Evolutionary conservation across 495 filamentous ascomycete genomes (phyloP), one percentile per base, ranked within the genome.

Genomic region (Oidiodendron maius): DNA sequence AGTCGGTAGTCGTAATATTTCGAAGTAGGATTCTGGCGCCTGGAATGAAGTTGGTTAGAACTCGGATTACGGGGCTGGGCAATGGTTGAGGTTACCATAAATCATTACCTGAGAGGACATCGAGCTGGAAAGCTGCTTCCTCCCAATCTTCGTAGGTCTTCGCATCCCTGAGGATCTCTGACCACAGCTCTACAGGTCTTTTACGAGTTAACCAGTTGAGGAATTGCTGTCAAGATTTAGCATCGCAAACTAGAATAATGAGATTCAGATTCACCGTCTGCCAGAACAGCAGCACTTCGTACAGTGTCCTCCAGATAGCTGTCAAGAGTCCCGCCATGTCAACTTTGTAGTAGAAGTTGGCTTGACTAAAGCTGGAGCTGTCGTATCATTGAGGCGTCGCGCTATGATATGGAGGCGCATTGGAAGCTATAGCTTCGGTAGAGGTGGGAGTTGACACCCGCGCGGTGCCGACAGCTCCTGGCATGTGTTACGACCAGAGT

Each of bases 1-100:
- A 96, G 82, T 38, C 78, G 75, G 71, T 89, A 95, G 66, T 96
- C 91, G 66, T 96, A 96, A 61, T 87, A 76, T 55, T 81, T 81
- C 59, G 83, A 90, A 11, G 82, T 80, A 0, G 85, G 80, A 60
- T 91, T 88, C 50, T 91, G 83, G 32, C 87, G 84, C 84, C 84
- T 87, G 37, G 4, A 30, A 34, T 32, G 21, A 13, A 45, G 40
- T n/a, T 30, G 15, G 18, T 55, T 39, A 48, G 43, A 13, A 37
- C 3, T 8, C 34, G 16, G 13, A 6, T 13, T 28, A 30, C 20
- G n/a, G n/a, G n/a, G n/a, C n/a, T 3, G 50, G 24, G 17, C 15
- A 12, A 2, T 24, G 22, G 17, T n/a, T 38, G 6, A 10, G 22
- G 30, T 44, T 24, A 86, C 91, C 91, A 96, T 48, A 91, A 63